These are phyloP conservation scores for Immersiella caudata DNA, from an alignment of 495 filamentous ascomycete genomes.

Conservation along the genomic window DNA sequence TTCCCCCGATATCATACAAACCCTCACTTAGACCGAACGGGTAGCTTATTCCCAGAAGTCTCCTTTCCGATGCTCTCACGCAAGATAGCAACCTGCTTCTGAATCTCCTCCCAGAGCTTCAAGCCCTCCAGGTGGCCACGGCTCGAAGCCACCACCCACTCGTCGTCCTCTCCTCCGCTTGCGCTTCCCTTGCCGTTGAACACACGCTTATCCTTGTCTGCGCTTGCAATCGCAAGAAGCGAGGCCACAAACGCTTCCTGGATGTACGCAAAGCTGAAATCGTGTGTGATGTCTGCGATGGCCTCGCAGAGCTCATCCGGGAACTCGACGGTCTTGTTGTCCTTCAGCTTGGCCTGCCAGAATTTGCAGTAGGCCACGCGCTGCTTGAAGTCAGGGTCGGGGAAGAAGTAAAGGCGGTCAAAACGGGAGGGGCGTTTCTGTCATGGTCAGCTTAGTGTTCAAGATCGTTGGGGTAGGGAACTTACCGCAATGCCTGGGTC, in stretches of 20 bases:
- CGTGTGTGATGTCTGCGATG: slow-evolving; percentile 61
- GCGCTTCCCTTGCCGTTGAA: not conserved
- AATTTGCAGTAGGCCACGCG: slow-evolving; percentile 60
- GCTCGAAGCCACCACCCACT: slow-evolving; percentile 3
- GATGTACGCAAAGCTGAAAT: slow-evolving; percentile 68
- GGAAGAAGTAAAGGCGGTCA: slow-evolving; percentile 66
- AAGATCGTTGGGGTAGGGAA: not conserved
- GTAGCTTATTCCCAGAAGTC: not conserved
- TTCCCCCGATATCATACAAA: not conserved
- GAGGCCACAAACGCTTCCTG: slow-evolving; percentile 67
- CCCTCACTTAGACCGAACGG: not conserved
- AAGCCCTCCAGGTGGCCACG: slow-evolving; percentile 47
- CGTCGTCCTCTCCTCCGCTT: slow-evolving; percentile 26
- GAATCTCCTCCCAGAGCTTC: slow-evolving; percentile 57
- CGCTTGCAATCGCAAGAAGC: slow-evolving; percentile 53
- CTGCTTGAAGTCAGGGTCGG: slow-evolving; percentile 55
- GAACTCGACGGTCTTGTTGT: slow-evolving; percentile 59
- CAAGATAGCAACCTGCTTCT: slow-evolving; percentile 58
- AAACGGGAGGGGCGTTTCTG: slow-evolving; percentile 64
- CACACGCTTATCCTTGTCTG: not conserved
- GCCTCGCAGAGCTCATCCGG: slow-evolving; percentile 54
- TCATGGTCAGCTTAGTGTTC: not conserved
- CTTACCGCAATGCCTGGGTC: slow-evolving; percentile 62
- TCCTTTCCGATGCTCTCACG: slow-evolving; percentile 57
- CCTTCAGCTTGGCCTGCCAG: slow-evolving; percentile 59